Conservation (phyloP, 2,329 filamentous ascomycete genomes). For the Arthrobotrys entomopaga region DNA sequence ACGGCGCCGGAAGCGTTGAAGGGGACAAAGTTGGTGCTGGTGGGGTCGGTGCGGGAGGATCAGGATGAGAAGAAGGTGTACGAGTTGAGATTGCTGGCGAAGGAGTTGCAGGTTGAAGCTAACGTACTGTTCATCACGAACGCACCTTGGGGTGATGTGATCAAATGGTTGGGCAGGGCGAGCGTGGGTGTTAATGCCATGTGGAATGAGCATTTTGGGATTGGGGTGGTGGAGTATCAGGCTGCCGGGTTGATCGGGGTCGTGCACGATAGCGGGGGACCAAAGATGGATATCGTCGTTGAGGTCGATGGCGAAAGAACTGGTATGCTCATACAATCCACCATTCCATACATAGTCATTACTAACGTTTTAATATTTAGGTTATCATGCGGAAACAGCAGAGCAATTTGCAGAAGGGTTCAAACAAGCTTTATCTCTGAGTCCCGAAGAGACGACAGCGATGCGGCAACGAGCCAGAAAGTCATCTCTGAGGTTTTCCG, state of each 20-base stretch:
- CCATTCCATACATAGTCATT: no score
- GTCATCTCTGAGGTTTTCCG: conserved; percentile 85
- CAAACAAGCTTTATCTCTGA: conserved; percentile 76
- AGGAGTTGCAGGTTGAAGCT: conserved; percentile 85
- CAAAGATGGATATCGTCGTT: conserved; percentile 91
- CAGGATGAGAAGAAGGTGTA: conserved; percentile 85
- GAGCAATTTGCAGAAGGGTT: conserved; percentile 84
- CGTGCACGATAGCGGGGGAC: conserved; percentile 91
- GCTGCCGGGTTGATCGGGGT: conserved; percentile 92
- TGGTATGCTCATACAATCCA: conserved; percentile 66
- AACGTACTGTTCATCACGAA: conserved; percentile 88
- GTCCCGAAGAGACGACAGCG: conserved; percentile 72
- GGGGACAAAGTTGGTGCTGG: conserved; percentile 76
- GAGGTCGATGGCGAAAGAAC: conserved; percentile 80
- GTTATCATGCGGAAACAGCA: conserved; percentile 83
- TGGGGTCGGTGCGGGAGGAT: conserved; percentile 91
- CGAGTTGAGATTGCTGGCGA: conserved; percentile 82
- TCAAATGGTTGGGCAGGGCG: conserved; percentile 78
- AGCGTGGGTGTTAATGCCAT: conserved; percentile 95
- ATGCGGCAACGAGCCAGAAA: conserved; percentile 79
- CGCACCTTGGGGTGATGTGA: conserved; percentile 85
- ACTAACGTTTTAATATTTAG: conserved; percentile 63
- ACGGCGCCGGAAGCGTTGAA: conserved; percentile 59
- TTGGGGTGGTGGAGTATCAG: conserved; percentile 97
- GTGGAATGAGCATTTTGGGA: conserved; percentile 99